Base-by-base conservation (phyloP, 2,329 filamentous ascomycete species). In the Aureobasidium sp. region DNA sequence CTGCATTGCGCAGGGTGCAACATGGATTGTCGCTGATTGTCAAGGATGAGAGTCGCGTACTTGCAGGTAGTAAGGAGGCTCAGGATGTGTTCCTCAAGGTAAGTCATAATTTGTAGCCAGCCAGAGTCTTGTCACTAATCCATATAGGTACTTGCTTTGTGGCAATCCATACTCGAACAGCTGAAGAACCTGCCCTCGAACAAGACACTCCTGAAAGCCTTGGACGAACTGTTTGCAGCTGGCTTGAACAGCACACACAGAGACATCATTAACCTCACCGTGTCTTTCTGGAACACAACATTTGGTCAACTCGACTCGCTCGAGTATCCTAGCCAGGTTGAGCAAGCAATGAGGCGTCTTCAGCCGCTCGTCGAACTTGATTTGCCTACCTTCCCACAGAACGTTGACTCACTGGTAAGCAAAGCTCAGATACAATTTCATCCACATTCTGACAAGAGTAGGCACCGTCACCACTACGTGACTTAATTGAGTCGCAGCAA, bases 201-300 rank as follows among this genome's bases (percentile, higher is more conserved):
- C 80, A 69, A 75, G 69, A 62, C 76, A 71, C 63, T 81, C 77
- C 67, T 89, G 76, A 64, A 85, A 73, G 71, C 78, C 70, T 69
- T 85, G 4, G 78, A 82, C 50, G 64, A 68, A 5, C 69, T 86
- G 7, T 71, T 86, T 11, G 73, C 77, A 33, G 76, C 82, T 52
- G 81, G 81, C 1, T 78, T 87, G 31, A 70, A 76, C 24, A 85
- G 82, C 48, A 76, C 76, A 6, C 79, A 82, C 65, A 77, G 74
- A 50, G 73, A 71, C 3, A 77, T 82, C 11, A 77, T 79, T 12
- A 82, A 82, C 49, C 70, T 70, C 3, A 81, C 84, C 1, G 77
- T 86, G 29, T 69, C 73, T 17, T 78, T 82, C 64, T 97, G 91
- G 91, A 92, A 91, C 66, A 71, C 74, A 0, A 81, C 86, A 0